These are phyloP conservation scores for Amylostereum areolatum DNA, from an alignment of 1,284 basidiomycete genomes.

Conservation along the genomic window DNA sequence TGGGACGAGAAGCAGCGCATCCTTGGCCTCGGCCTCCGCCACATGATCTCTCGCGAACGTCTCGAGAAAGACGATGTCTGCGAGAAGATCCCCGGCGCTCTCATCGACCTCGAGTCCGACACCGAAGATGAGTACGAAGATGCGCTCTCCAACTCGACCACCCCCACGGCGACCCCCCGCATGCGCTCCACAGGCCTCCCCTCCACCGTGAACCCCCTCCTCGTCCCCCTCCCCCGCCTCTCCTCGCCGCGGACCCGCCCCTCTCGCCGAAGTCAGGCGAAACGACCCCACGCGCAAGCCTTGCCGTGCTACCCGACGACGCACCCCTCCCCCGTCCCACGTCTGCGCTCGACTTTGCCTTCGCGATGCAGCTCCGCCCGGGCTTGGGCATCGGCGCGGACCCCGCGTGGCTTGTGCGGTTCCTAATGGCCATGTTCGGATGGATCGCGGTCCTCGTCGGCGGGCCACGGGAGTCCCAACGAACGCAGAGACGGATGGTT, in stretches of 20 bases:
- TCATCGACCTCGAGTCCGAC: slow-evolving; percentile 10
- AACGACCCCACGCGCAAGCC: neutral
- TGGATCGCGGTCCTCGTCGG: slow-evolving; percentile 55
- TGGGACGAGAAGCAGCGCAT: slow-evolving; percentile 8
- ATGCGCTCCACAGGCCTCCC: slow-evolving; percentile 12
- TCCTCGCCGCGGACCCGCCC: slow-evolving; percentile 17
- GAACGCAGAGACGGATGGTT: neutral
- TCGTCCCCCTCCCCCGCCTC: slow-evolving; percentile 25
- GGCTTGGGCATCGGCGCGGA: slow-evolving; percentile 63
- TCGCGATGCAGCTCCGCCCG: slow-evolving; percentile 71
- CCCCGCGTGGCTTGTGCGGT: slow-evolving; percentile 71
- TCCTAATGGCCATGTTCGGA: slow-evolving; percentile 72
- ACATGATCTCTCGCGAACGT: neutral
- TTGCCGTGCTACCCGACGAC: slow-evolving; percentile 1
- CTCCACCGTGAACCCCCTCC: slow-evolving; percentile 21
- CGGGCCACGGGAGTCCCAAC: slow-evolving; percentile 12
- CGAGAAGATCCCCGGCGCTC: slow-evolving; percentile 3
- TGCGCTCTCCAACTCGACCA: slow-evolving; percentile 20
- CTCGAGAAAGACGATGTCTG: neutral
- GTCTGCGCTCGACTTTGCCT: slow-evolving; percentile 55
- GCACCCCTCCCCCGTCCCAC: slow-evolving; percentile 23
- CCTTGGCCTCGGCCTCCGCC: slow-evolving; percentile 4
- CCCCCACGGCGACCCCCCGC: slow-evolving; percentile 14
- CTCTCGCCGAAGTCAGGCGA: slow-evolving; percentile 26
- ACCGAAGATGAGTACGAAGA: slow-evolving; percentile 33